phyloP scores from a whole-genome alignment of 805 yeast genomes.

The Wickerhamomyces bisporus region DNA sequence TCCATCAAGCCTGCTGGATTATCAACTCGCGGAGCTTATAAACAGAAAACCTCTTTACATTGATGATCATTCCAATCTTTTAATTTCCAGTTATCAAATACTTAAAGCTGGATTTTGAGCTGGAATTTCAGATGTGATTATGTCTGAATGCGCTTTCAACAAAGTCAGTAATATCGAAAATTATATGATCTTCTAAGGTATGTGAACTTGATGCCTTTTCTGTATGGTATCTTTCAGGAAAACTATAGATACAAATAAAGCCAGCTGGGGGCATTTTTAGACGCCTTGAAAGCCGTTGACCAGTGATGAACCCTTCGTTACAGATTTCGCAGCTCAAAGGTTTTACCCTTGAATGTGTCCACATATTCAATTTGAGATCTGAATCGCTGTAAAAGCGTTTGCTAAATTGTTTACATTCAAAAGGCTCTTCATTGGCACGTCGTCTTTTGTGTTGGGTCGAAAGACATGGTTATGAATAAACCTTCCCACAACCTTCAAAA shows the following conservation, averaged over 20 bases:
- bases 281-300: slow-evolving; percentile 54
- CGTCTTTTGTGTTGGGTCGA: slow-evolving; percentile 60
- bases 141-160: neutral
- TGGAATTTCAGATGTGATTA: neutral
- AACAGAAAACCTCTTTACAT: neutral
- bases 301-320: slow-evolving; percentile 53
- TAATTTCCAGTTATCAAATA: neutral
- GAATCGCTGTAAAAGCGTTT: slow-evolving; percentile 64
- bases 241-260: neutral
- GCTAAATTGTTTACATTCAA: slow-evolving; percentile 51
- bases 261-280: slow-evolving; percentile 42
- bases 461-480: slow-evolving; percentile 48
- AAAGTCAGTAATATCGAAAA: neutral
- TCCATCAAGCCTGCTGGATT: neutral
- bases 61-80: neutral
- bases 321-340: slow-evolving; percentile 53
- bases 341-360: slow-evolving; percentile 55
- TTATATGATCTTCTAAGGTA: neutral
- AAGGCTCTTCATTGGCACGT: slow-evolving; percentile 74
- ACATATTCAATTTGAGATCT: slow-evolving; percentile 65
- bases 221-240: neutral
- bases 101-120: neutral
- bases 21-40: neutral
- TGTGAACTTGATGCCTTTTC: neutral
- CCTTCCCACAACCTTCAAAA: slow-evolving; percentile 43